Percentiles rank a stretch among this genome's conserved stretches.
Evolutionary conservation across 108 stramenopile genomes (phyloP).

Genomic region (Cyclotella cryptica): DNA sequence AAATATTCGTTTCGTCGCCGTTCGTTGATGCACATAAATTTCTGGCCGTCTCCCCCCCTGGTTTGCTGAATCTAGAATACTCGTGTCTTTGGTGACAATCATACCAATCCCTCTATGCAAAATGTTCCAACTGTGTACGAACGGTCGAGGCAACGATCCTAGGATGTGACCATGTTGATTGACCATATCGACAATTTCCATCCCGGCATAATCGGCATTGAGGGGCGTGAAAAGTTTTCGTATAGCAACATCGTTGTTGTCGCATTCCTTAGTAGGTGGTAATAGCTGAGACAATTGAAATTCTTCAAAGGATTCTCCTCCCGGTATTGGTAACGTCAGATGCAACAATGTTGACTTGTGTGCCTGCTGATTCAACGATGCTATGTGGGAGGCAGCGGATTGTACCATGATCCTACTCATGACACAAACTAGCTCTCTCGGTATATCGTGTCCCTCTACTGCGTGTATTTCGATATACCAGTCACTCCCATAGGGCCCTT

Average conservation of each 20-base stretch:
- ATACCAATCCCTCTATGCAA: constrained; percentile 83
- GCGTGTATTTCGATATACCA: constrained; percentile 5
- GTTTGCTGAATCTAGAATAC: constrained; percentile 19
- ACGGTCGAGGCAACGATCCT: constrained; percentile 57
- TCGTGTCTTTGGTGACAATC: constrained; percentile 61
- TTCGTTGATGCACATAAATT: constrained; percentile 76
- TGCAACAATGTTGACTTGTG: constrained; percentile 15
- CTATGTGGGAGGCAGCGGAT: constrained; percentile 21
- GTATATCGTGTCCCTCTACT: background rate
- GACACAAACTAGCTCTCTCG: constrained; percentile 27
- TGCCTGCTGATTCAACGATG: background rate
- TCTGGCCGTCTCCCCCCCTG: constrained; percentile 22
- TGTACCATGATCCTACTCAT: constrained; percentile 43
- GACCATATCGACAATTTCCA: constrained; percentile 52
- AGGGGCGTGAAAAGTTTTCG: constrained; percentile 18
- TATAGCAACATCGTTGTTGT: background rate
- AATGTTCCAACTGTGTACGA: constrained; percentile 74
- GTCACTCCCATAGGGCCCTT: background rate
- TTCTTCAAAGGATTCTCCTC: constrained; percentile 7
- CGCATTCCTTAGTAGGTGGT: background rate
- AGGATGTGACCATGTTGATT: constrained; percentile 27
- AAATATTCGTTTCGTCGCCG: constrained; percentile 77
- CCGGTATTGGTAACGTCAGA: constrained; percentile 21
- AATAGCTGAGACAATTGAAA: background rate
- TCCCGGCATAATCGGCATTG: constrained; percentile 12